Base-by-base conservation (phyloP, 768 basidiomycete species). In the Tricholoma furcatifolium region DNA sequence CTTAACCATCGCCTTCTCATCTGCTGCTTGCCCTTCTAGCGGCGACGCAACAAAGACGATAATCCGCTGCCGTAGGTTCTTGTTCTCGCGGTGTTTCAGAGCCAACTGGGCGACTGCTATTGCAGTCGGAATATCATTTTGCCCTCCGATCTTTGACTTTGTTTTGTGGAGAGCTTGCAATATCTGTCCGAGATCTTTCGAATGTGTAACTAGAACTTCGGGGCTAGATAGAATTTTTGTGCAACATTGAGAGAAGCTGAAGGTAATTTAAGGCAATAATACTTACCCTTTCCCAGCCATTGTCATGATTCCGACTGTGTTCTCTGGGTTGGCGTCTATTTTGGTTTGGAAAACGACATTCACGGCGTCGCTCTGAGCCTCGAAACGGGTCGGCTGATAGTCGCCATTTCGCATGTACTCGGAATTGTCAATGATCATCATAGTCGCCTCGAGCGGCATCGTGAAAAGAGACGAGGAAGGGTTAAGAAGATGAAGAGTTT, bases 401-500 rank as follows among this genome's bases (percentile, higher is more conserved):
- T 95, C 93, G 10, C 93, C 93, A 65, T 97, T 96, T 52, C 94
- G 84, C 88, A 97, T 97, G 72, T 88, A 95, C 71, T 95, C 93
- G 2, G 93, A 97, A 68, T 98, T 98, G 82, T 99, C 97, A 56
- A 98, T 85, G 12, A 99, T 78, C 75, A 98, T 85, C 85, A 99
- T 94, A 20, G 94, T 96, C 36, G 96, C 95, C 84, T 99, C 95
- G 65, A 97, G 82, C 61, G 93, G 91, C 93, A 97, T 97, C 53
- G 67, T 84, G 77, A 47, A 30, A 2, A 56, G 46, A 46, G 43
- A 44, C 39, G 43, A 43, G 44, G 54, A 55, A 34, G 32, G 47
- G 53, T 57, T 27, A 53, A 12, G 40, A 50, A 55, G 50, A 31
- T 30, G 23, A 35, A 49, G 57, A 35, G 45, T 44, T 47, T 2